These are phyloP conservation scores for Chenopodium album DNA, from an alignment of 148 eudicot species.

Conservation along the genomic window DNA sequence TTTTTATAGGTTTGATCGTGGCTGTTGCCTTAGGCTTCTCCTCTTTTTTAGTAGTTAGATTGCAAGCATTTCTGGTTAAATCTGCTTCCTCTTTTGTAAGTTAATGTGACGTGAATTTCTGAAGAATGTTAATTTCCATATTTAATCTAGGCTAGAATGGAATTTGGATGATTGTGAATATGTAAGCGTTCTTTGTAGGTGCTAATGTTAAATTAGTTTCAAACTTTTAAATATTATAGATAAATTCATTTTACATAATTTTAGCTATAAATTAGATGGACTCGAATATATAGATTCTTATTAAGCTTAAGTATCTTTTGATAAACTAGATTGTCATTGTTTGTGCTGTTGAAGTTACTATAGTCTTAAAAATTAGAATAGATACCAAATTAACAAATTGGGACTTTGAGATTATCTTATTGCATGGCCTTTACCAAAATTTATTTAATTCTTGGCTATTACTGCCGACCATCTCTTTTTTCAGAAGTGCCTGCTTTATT, in stretches of 20 bases:
- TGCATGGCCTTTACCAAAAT: background rate
- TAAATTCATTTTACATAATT: too few species aligned
- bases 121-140: background rate
- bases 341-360: background rate
- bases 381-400: background rate
- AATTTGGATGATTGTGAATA: background rate
- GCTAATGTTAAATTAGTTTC: too few species aligned
- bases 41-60: background rate
- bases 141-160: background rate
- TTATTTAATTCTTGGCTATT: background rate
- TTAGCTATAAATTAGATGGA: background rate
- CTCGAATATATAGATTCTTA: background rate
- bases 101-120: background rate
- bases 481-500: slow-evolving; percentile 13
- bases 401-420: background rate
- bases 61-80: background rate
- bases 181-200: background rate
- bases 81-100: background rate
- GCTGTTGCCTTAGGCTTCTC: background rate
- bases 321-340: background rate
- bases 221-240: background rate
- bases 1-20: background rate
- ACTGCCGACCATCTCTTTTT: background rate
- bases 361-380: background rate
- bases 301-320: background rate